Evolutionary conservation across 192 early-diverging fungal species (phyloP), one percentile per base, ranked within the genome.

Genomic region (Backusella tuberculispora): DNA sequence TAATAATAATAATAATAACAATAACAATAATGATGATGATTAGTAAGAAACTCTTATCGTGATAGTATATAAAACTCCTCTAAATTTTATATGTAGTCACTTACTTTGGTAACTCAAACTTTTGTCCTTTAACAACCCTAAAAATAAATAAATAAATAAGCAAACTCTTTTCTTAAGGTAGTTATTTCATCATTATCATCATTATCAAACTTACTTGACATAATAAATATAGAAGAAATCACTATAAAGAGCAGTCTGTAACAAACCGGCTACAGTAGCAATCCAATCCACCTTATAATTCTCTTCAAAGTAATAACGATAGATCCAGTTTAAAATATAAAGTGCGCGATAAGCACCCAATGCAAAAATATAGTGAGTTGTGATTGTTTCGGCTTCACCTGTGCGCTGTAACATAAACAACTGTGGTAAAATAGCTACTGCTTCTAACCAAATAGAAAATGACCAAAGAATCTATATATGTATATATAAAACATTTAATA

Each of bases 161-260:
- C 63, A 15, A 34, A 15, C 4, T 13, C 38, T 29, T 24, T 3
- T 29, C 34, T 19, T 46, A 14, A 4, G 14, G 7, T 3, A 24
- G 7, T 6, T 17, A n/a, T 66, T 50, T n/a, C 17, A 2, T 15
- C 47, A 1, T n/a, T 17, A 3, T n/a, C 17, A 2, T 15, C 47
- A 1, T n/a, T 17, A 3, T 26, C 10, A 0, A 60, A 69, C 75
- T 85, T 86, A 93, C 90, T 90, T 93, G 79, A 75, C 84, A 41
- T 87, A 93, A 85, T 99, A 99, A 60, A 99, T 91, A 80, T 97
- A 99, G 85, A 98, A 97, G 82, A 99, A 99, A 84, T 99, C 98
- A 77, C 89, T 92, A 76, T 98, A 99, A 4, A 99, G 83, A 38
- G 89, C 94, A 1, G 98, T 99, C 83, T 99, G 98, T 41, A 99